Percentiles rank a stretch among this genome's conserved stretches.
These are phyloP conservation scores for Streptanthus diversifolius DNA, from an alignment of 345 rosid genomes.

Conservation along the genomic window DNA sequence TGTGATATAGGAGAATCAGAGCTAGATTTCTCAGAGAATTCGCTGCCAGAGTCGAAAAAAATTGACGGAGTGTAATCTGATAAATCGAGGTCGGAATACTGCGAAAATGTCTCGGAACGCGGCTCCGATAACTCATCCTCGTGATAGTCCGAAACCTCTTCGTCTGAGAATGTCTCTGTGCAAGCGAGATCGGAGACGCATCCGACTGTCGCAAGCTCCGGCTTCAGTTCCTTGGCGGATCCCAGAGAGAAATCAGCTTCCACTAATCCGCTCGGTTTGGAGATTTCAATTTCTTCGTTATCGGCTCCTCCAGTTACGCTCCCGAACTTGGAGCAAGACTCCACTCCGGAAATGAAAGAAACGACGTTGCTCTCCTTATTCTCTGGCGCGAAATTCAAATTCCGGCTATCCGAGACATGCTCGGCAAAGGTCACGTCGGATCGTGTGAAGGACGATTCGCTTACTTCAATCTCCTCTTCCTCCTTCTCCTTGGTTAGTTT, in stretches of 20 bases:
- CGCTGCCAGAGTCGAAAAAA: conserved; percentile 61
- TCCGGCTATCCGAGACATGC: conserved; percentile 35
- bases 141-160: conserved; percentile 50
- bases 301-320: conserved; percentile 21
- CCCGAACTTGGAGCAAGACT: conserved; percentile 35
- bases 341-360: conserved; percentile 46
- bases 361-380: conserved; percentile 44
- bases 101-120: conserved; percentile 47
- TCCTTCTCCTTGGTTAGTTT: conserved; percentile 39
- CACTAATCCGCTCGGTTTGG: conserved; percentile 37
- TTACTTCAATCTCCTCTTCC: conserved; percentile 41
- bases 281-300: conserved; percentile 35
- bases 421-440: conserved; percentile 47
- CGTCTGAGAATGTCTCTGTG: conserved; percentile 52
- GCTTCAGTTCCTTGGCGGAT: conserved; percentile 43
- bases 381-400: conserved; percentile 31
- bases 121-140: conserved; percentile 48
- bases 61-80: conserved; percentile 64
- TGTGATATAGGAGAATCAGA: conserved; percentile 53
- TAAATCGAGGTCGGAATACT: conserved; percentile 50
- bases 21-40: conserved; percentile 63
- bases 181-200: conserved; percentile 63
- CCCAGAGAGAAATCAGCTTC: conserved; percentile 34
- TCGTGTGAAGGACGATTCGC: conserved; percentile 45
- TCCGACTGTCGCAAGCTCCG: conserved; percentile 37